Percentiles rank a stretch among this genome's conserved stretches.
Evolutionary conservation across 1,284 basidiomycete species (phyloP).

Genomic region (Trichosporon faecale): DNA sequence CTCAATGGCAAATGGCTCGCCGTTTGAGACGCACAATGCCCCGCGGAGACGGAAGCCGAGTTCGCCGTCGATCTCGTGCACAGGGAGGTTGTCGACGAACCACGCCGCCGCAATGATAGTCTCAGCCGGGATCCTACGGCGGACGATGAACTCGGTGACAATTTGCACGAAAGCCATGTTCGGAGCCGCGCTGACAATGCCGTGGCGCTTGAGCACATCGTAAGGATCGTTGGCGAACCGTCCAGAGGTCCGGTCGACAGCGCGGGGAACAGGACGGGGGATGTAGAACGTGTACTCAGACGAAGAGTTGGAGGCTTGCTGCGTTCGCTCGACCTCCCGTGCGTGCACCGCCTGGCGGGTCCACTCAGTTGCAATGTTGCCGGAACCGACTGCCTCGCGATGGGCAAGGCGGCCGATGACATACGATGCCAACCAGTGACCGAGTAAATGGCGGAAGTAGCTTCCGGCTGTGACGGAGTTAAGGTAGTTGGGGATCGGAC

Average conservation of each 20-base stretch:
- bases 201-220: slow-evolving; percentile 16
- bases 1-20: slow-evolving; percentile 16
- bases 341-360: not conserved
- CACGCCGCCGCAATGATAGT: slow-evolving; percentile 20
- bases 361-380: not conserved
- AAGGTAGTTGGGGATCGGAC: not conserved
- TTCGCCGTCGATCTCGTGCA: slow-evolving; percentile 18
- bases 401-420: slow-evolving; percentile 15
- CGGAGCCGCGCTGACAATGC: slow-evolving; percentile 10
- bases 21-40: slow-evolving; percentile 9
- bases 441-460: not conserved
- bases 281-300: not conserved
- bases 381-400: not conserved
- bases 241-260: not conserved
- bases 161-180: slow-evolving; percentile 15
- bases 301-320: not conserved
- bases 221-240: slow-evolving; percentile 16
- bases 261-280: not conserved
- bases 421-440: slow-evolving; percentile 17
- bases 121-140: slow-evolving; percentile 16
- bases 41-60: slow-evolving; percentile 12
- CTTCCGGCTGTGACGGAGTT: not conserved
- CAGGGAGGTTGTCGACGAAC: slow-evolving; percentile 21
- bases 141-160: slow-evolving; percentile 17
- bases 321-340: not conserved